Conservation (phyloP, 441 rosid species). For the Eruca vesicaria region DNA sequence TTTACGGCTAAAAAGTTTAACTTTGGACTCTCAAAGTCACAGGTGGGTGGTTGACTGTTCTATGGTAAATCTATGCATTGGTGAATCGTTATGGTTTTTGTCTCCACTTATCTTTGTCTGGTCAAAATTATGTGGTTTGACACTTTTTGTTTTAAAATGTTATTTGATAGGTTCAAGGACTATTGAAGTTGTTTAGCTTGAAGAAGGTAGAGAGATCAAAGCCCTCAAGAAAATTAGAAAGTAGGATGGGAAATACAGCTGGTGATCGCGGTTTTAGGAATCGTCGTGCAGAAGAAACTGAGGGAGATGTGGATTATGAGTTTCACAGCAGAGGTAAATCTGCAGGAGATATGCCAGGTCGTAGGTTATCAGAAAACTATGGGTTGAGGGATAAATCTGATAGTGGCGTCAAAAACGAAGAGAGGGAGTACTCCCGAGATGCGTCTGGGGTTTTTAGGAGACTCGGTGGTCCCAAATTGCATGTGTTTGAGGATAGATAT, state of each 20-base stretch:
- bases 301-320: slow-evolving; percentile 8
- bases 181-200: slow-evolving; percentile 47
- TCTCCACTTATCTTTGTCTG: not conserved
- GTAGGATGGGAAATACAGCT: slow-evolving; percentile 19
- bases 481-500: slow-evolving; percentile 18
- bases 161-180: slow-evolving; percentile 44
- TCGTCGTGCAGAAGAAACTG: not conserved
- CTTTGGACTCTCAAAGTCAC: slow-evolving; percentile 62
- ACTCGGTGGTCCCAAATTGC: slow-evolving; percentile 13
- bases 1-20: slow-evolving; percentile 52
- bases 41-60: slow-evolving; percentile 43
- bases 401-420: slow-evolving; percentile 16
- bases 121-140: not conserved
- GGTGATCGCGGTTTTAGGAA: slow-evolving; percentile 5
- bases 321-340: slow-evolving; percentile 17
- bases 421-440: slow-evolving; percentile 26
- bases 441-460: slow-evolving; percentile 23
- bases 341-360: slow-evolving; percentile 23
- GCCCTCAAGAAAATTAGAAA: slow-evolving; percentile 3
- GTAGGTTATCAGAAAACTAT: slow-evolving; percentile 17
- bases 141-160: slow-evolving; percentile 7
- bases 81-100: not conserved
- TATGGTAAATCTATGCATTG: not conserved
- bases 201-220: slow-evolving; percentile 36
- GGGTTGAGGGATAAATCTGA: slow-evolving; percentile 21